These are phyloP conservation scores for Apophysomyces trapeziformis DNA, from an alignment of 371 early-diverging fungal species.

Conservation along the genomic window DNA sequence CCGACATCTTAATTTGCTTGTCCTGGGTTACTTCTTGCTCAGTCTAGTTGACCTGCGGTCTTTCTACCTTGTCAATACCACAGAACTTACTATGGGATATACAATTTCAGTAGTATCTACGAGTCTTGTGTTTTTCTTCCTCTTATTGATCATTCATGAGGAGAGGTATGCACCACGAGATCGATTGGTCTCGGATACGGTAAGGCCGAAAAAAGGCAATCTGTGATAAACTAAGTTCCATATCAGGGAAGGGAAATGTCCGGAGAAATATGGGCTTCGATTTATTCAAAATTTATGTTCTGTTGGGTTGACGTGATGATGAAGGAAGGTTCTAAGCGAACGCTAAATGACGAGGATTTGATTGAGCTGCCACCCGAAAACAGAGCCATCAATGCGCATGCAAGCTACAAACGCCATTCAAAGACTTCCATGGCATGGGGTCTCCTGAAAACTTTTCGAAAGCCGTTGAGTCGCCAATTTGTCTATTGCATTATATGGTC, in stretches of 20 bases:
- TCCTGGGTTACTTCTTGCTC: slow-evolving; percentile 27
- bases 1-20: slow-evolving; percentile 36
- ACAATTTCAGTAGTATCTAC: slow-evolving; percentile 20
- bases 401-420: slow-evolving; percentile 18
- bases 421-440: slow-evolving; percentile 23
- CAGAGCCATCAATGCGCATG: slow-evolving; percentile 26
- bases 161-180: slow-evolving; percentile 30
- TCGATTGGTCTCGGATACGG: slow-evolving; percentile 37
- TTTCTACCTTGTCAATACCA: slow-evolving; percentile 32
- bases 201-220: slow-evolving; percentile 13
- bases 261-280: slow-evolving; percentile 47
- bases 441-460: slow-evolving; percentile 37
- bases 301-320: slow-evolving; percentile 48
- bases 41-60: slow-evolving; percentile 35
- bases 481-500: slow-evolving; percentile 55
- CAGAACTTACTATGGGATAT: slow-evolving; percentile 30
- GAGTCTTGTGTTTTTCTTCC: slow-evolving; percentile 21
- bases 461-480: slow-evolving; percentile 42
- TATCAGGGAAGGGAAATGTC: slow-evolving; percentile 35
- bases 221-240: background rate
- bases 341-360: slow-evolving; percentile 49
- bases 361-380: slow-evolving; percentile 36
- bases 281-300: slow-evolving; percentile 54
- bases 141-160: slow-evolving; percentile 36
- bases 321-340: slow-evolving; percentile 42